Percentiles rank a stretch among this genome's conserved stretches.
phyloP scores from a whole-genome alignment of 345 rosid genomes.

The Moricandia moricandioides region DNA sequence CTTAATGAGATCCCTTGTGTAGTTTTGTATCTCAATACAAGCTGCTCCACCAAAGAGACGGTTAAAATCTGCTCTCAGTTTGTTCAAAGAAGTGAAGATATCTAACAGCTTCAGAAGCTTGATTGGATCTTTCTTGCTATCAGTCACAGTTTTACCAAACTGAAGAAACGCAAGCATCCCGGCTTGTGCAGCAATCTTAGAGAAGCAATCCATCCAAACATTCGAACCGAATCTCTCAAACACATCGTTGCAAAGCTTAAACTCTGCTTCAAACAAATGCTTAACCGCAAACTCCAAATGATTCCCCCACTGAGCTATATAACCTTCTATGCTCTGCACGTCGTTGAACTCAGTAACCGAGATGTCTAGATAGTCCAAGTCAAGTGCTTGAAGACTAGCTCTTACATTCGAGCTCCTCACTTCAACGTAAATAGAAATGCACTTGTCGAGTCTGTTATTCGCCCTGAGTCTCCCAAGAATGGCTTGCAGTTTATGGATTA shows the following conservation, averaged over 20 bases:
- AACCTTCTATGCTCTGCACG: conserved; percentile 86
- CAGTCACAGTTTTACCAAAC: conserved; percentile 90
- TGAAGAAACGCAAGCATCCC: conserved; percentile 93
- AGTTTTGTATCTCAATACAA: conserved; percentile 86
- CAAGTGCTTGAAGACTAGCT: conserved; percentile 90
- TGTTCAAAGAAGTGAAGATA: conserved; percentile 79
- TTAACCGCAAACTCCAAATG: conserved; percentile 99
- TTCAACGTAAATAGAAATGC: conserved; percentile 76
- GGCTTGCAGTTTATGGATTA: conserved; percentile 86
- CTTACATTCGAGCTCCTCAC: conserved; percentile 85
- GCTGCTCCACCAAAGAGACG: conserved; percentile 96
- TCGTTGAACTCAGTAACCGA: conserved; percentile 78
- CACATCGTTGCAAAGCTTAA: conserved; percentile 87
- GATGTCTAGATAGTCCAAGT: conserved; percentile 94
- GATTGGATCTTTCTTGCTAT: conserved; percentile 89
- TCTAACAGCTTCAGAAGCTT: conserved; percentile 91
- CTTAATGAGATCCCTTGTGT: conserved; percentile 91
- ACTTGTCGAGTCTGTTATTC: conserved; percentile 75
- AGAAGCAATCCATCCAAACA: conserved; percentile 95
- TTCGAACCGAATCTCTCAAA: conserved; percentile 83
- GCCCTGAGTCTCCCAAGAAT: conserved; percentile 85
- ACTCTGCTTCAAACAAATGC: conserved; percentile 95
- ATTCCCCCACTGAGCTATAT: conserved; percentile 87
- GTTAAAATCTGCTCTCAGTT: conserved; percentile 85
- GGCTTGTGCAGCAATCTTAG: conserved; percentile 94